These are phyloP conservation scores for Asterella californica DNA, from an alignment of 225 moss, liverwort and hornwort genomes.

Conservation along the genomic window DNA sequence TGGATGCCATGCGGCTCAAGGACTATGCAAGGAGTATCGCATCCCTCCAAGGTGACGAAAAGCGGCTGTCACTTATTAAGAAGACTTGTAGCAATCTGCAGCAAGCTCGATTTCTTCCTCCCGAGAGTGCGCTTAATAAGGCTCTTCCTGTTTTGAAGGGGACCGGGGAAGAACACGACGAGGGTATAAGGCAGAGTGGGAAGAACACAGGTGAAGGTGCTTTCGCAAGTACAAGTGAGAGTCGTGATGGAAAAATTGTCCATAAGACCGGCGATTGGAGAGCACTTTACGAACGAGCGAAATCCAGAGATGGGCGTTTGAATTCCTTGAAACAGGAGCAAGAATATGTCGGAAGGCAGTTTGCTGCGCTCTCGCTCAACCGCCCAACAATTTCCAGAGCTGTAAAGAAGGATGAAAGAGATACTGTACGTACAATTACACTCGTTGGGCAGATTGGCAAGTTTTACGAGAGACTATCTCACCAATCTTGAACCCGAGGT, in stretches of 20 bases:
- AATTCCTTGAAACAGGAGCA: background rate
- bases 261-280: slow-evolving; percentile 18
- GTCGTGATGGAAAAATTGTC: background rate
- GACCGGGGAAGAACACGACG: background rate
- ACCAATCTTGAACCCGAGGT: no score
- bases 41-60: background rate
- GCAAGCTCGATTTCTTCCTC: background rate
- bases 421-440: slow-evolving; percentile 19
- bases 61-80: background rate
- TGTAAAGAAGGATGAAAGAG: slow-evolving; percentile 24
- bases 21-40: background rate
- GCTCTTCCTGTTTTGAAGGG: background rate
- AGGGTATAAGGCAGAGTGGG: background rate
- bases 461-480: background rate
- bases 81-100: background rate
- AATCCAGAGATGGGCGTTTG: background rate
- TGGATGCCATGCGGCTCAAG: background rate
- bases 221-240: background rate
- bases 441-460: no score
- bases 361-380: slow-evolving; percentile 20
- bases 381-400: slow-evolving; percentile 9
- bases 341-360: background rate
- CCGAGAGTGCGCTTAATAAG: background rate
- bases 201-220: background rate
- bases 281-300: slow-evolving; percentile 7